Evolutionary conservation across 805 yeast species (phyloP).

Genomic region (Danielia reshetovae): DNA sequence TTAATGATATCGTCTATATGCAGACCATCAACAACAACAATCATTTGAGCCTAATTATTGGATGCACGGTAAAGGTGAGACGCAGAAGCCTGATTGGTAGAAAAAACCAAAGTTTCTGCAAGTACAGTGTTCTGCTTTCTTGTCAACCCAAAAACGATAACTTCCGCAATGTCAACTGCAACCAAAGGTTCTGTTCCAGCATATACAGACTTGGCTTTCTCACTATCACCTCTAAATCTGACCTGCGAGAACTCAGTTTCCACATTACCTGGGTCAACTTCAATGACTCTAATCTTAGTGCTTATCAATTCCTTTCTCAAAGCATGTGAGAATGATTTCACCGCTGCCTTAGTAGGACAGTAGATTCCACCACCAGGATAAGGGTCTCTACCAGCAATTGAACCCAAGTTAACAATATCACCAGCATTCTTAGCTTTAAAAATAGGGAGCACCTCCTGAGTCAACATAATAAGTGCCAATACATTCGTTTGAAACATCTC

Average conservation of each 20-base stretch:
- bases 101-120: slow-evolving; percentile 80
- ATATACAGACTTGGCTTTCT: slow-evolving; percentile 61
- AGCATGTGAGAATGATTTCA: slow-evolving; percentile 66
- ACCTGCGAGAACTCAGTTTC: slow-evolving; percentile 72
- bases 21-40: too few species aligned
- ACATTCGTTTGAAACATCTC: slow-evolving; percentile 87
- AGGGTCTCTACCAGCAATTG: slow-evolving; percentile 76
- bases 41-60: too few species aligned
- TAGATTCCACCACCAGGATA: slow-evolving; percentile 78
- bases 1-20: background rate
- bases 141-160: slow-evolving; percentile 62
- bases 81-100: slow-evolving; percentile 82
- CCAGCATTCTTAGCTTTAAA: slow-evolving; percentile 69
- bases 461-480: slow-evolving; percentile 74
- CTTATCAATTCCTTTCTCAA: slow-evolving; percentile 71
- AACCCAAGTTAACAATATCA: slow-evolving; percentile 71
- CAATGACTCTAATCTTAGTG: slow-evolving; percentile 68
- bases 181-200: slow-evolving; percentile 64
- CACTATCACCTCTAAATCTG: slow-evolving; percentile 59
- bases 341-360: slow-evolving; percentile 72
- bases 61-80: slow-evolving; percentile 45
- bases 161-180: slow-evolving; percentile 73
- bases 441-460: slow-evolving; percentile 72
- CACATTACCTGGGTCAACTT: slow-evolving; percentile 75
- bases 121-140: slow-evolving; percentile 69